Evolutionary conservation across 805 yeast species (phyloP), one percentile per base, ranked within the genome.

Genomic region (Ogataea pini): DNA sequence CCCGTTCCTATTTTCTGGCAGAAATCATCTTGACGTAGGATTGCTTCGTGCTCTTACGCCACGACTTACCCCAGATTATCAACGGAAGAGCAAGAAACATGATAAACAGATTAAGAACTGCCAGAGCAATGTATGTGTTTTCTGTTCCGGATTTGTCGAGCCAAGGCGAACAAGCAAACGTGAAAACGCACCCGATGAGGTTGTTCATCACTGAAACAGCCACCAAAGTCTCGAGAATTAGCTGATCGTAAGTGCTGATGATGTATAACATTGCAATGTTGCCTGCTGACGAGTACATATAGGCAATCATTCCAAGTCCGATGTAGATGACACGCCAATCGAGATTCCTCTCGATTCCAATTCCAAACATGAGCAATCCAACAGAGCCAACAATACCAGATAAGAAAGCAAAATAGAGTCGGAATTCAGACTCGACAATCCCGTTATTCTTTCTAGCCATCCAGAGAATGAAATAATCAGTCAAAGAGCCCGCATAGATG

Each of bases 141-240:
- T 76, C 72, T 34, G 79, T 78, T 8, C 87, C 86, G 24, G 79
- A 68, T 3, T 72, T 69, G 6, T 69, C 77, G 12, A 83, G 60
- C 87, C 86, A 82, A 18, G 78, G 72, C 0, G 86, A 80, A 56
- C 88, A 82, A 2, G 80, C 78, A 67, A 83, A 83, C 0, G 88
- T 83, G 60, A 83, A 83, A 32, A 82, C 69, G 59, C 86, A 80
- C 7, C 85, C 85, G 51, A 82, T 72, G 42, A 78, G 64, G 61
- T 83, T 83, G 66, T 82, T 82, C 55, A 83, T 81, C 40, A 83
- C 76, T 5, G 80, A 64, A 14, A 83, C 86, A 29, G 83, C 84
- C 12, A 80, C 85, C 79, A 83, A 76, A 45, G 83, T 79, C 63
- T 83, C 87, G 51, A 83, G 68, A 32, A 82, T 82, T 69, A 83